Evolutionary conservation across 169 alveolate genomes (phyloP), one percentile per base, ranked within the genome.

Genomic region (Besnoitia besnoiti): DNA sequence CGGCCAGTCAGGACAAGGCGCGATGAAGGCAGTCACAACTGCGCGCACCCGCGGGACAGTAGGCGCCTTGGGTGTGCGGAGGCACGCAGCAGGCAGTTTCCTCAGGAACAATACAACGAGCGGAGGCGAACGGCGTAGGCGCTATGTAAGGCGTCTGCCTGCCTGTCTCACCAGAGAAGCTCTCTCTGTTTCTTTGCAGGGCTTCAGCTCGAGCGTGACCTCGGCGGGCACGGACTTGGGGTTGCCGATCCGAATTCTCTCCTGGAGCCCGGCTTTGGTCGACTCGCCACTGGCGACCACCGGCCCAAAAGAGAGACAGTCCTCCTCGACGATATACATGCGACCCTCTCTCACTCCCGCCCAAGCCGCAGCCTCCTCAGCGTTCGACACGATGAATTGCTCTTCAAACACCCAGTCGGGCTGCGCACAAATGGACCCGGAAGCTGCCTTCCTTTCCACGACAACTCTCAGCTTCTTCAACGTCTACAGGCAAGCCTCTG

Each of bases 231-330:
- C 96, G 80, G 97, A 97, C 84, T 97, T 95, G 39, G 98, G 98
- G 93, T 98, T 97, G 84, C 96, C 96, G 49, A 97, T 95, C 94
- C 98, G 97, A 95, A 93, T 94, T 94, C 75, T 96, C 95, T 84
- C 99, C 97, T 90, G 98, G 55, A 98, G 98, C 42, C 95, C 97
- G 88, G 97, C 94, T 37, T 84, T 55, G 59, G 75, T 82, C 47
- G 59, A 61, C 39, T 49, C 79, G 37, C 42, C 46, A 79, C 98
- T 92, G 79, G 98, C 97, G 8, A 97, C 95, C 92, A 97, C 94
- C 0, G 99, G 98, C 37, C 99, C 99, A 89, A 97, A 98, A 97
- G 97, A 96, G 95, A 98, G 98, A 42, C 97, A 96, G 93, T 97
- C 97, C 92, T 98, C 99, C 67, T 97, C 98, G 50, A 95, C 97